A percentile compares a stretch with the other conserved stretches of the same genome.
Evolutionary conservation across 306 rosid species (phyloP).

Genomic region (Phaseolus lunatus): DNA sequence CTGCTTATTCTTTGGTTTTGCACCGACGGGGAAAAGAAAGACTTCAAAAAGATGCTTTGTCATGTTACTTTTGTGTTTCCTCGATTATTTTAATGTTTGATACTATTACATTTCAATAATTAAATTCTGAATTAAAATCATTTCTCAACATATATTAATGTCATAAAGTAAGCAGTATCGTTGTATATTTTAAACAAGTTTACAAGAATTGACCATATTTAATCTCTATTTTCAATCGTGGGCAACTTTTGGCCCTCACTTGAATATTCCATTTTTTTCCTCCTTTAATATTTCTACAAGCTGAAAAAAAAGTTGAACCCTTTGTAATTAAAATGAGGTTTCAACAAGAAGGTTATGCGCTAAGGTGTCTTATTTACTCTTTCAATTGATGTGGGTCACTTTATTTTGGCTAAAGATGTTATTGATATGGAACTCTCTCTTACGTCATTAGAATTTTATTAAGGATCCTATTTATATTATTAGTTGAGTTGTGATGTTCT

Average conservation of each 20-base stretch:
- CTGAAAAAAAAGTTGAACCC: conserved; percentile 21
- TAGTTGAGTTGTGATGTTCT: too few species aligned
- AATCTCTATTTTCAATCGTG: conserved; percentile 40
- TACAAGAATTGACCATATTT: neutral
- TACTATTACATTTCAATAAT: neutral
- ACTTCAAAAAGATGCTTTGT: conserved; percentile 37
- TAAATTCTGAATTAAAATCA: neutral
- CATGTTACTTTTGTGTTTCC: conserved; percentile 10
- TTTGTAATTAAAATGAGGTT: too few species aligned
- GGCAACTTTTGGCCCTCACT: conserved; percentile 28
- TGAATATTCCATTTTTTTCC: conserved; percentile 45
- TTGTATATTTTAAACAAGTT: neutral
- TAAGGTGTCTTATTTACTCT: too few species aligned
- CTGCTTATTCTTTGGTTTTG: conserved; percentile 3
- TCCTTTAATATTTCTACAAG: neutral
- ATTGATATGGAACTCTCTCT: too few species aligned
- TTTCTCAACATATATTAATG: neutral
- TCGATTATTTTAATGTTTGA: neutral
- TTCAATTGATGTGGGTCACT: too few species aligned
- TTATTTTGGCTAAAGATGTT: too few species aligned
- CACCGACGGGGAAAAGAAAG: conserved; percentile 20
- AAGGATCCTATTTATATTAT: too few species aligned
- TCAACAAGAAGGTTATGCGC: too few species aligned
- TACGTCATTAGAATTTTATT: too few species aligned
- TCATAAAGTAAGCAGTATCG: neutral